Percentiles rank a stretch among this genome's conserved stretches.
Conservation (phyloP, 306 rosid genomes). For the Casuarina cunninghamiana region DNA sequence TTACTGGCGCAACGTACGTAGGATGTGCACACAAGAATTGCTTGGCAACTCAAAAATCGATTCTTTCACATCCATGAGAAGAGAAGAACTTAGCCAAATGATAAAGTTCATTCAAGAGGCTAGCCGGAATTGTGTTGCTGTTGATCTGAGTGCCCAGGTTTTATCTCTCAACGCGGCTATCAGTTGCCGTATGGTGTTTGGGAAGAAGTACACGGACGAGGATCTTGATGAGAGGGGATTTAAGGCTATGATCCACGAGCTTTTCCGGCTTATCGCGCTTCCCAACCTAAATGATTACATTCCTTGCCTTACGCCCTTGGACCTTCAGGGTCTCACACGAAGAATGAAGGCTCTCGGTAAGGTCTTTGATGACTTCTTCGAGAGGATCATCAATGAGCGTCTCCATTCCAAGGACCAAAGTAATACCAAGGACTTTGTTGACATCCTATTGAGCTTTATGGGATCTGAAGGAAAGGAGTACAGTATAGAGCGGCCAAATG, state of each 20-base stretch:
- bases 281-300: constrained; percentile 30
- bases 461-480: constrained; percentile 25
- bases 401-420: constrained; percentile 5
- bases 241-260: constrained; percentile 17
- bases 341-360: constrained; percentile 19
- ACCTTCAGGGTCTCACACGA: constrained; percentile 27
- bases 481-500: constrained; percentile 12
- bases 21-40: constrained; percentile 34
- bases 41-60: constrained; percentile 28
- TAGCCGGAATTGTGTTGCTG: not conserved
- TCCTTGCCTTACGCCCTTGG: constrained; percentile 29
- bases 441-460: constrained; percentile 28
- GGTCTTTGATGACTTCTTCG: constrained; percentile 26
- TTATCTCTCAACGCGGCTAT: constrained; percentile 8
- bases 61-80: constrained; percentile 31
- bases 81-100: constrained; percentile 17
- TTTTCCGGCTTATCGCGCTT: not conserved
- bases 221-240: constrained; percentile 32
- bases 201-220: constrained; percentile 31
- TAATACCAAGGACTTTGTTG: constrained; percentile 29
- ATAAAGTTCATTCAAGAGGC: constrained; percentile 2
- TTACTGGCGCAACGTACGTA: constrained; percentile 37
- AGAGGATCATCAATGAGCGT: constrained; percentile 32
- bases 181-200: constrained; percentile 32
- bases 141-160: constrained; percentile 31